Evolutionary conservation across 1,284 basidiomycete species (phyloP).

Genomic region (Trichosporon faecale): DNA sequence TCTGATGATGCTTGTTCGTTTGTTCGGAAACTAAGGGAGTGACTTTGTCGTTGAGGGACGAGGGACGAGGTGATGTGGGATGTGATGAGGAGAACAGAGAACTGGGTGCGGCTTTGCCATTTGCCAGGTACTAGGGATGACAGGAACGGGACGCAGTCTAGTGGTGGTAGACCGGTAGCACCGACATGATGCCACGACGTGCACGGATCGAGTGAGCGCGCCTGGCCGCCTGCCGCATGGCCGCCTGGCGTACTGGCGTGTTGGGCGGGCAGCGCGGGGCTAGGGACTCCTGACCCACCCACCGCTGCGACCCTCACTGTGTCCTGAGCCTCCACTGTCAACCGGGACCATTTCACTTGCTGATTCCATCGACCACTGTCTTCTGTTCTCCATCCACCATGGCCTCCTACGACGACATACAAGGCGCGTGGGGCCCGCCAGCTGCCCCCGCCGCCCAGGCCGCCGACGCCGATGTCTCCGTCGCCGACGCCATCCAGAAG

Average conservation of each 20-base stretch:
- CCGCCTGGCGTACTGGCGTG: not conserved
- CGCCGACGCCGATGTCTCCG: conserved; percentile 35
- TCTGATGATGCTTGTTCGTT: not conserved
- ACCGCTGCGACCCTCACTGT: not conserved
- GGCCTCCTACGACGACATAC: conserved; percentile 19
- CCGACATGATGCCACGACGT: conserved; percentile 2
- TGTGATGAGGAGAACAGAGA: not conserved
- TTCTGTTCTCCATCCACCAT: not conserved
- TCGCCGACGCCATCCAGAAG: conserved; percentile 43
- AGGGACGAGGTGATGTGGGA: not conserved
- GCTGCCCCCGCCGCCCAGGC: not conserved
- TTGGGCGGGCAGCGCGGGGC: not conserved
- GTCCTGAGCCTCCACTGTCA: not conserved
- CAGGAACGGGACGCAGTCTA: not conserved
- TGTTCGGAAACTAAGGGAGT: not conserved
- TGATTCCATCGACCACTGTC: not conserved
- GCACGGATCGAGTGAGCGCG: conserved; percentile 2
- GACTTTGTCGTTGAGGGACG: not conserved
- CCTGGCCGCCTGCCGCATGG: not conserved
- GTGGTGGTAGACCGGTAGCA: not conserved
- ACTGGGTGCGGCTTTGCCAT: not conserved
- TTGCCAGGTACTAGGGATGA: not conserved
- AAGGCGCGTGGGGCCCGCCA: conserved; percentile 23
- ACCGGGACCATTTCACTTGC: conserved; percentile 1
- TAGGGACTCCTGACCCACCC: not conserved